Conservation (phyloP, 2,329 filamentous ascomycete species). For the Ambrosiella cleistominuta region DNA sequence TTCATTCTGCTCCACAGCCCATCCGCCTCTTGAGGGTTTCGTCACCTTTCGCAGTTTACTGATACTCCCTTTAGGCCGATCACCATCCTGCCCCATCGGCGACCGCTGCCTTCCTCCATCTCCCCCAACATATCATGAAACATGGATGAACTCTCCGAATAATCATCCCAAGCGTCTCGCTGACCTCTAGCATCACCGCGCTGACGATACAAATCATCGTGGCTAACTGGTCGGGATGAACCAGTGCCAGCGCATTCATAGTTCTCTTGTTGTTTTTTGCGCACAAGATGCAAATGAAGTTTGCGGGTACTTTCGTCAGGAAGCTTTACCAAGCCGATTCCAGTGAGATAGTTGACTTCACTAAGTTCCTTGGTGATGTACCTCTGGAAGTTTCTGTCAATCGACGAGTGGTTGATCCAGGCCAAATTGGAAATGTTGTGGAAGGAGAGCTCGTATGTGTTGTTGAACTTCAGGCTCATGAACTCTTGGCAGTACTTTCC, state of each 20-base stretch:
- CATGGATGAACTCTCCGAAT: too few relatives aligned
- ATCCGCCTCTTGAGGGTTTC: not conserved
- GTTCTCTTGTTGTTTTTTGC: too few relatives aligned
- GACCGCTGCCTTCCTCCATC: too few relatives aligned
- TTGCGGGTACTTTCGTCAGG: not conserved
- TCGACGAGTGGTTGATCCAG: not conserved
- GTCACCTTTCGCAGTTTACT: not conserved
- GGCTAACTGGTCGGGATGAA: too few relatives aligned
- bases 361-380: slow-evolving; percentile 19
- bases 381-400: not conserved
- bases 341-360: not conserved
- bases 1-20: slow-evolving; percentile 12
- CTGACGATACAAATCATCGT: too few relatives aligned
- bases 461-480: not conserved
- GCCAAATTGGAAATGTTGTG: not conserved
- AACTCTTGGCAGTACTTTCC: not conserved
- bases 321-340: not conserved
- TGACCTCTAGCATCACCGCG: too few relatives aligned
- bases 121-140: too few relatives aligned
- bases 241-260: too few relatives aligned
- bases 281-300: too few relatives aligned
- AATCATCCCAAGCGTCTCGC: too few relatives aligned
- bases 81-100: too few relatives aligned
- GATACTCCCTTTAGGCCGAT: not conserved
- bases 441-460: not conserved